These are phyloP conservation scores for Apiotrichum siamense DNA, from an alignment of 1,284 basidiomycete species.

Conservation along the genomic window DNA sequence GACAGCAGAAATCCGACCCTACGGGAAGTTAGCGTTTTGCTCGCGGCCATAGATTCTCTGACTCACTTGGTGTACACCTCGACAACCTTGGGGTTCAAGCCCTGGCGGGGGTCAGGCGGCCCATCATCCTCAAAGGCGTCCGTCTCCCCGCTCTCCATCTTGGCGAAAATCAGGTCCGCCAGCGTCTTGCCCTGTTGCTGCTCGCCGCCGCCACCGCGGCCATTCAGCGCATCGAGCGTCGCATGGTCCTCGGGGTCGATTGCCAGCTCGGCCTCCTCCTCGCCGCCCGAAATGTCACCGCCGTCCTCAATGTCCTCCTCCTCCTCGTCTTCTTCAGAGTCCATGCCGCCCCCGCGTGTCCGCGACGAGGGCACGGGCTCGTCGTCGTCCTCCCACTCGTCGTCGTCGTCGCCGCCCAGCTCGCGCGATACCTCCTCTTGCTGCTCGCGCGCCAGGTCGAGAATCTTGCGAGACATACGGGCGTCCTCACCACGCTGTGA, in stretches of 20 bases:
- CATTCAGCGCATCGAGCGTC: constrained; percentile 68
- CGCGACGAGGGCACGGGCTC: constrained; percentile 38
- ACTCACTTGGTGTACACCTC: constrained; percentile 89
- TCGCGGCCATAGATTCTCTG: background rate
- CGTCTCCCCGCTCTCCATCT: constrained; percentile 64
- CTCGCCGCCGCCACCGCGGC: too few relatives aligned
- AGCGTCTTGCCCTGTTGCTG: constrained; percentile 65
- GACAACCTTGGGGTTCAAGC: constrained; percentile 92
- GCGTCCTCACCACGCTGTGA: constrained; percentile 68
- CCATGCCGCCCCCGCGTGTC: constrained; percentile 9
- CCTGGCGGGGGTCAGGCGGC: constrained; percentile 75
- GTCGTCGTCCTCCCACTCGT: constrained; percentile 44
- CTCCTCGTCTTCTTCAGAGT: constrained; percentile 30
- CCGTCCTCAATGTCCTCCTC: constrained; percentile 43
- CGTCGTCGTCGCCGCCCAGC: constrained; percentile 44
- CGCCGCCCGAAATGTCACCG: constrained; percentile 44
- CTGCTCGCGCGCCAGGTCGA: constrained; percentile 86
- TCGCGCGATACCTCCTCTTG: constrained; percentile 79
- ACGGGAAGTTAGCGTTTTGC: constrained; percentile 1
- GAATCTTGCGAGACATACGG: constrained; percentile 80
- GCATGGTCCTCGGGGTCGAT: constrained; percentile 82
- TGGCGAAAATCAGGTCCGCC: constrained; percentile 92
- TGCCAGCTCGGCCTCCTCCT: constrained; percentile 60
- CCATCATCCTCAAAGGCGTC: constrained; percentile 51
- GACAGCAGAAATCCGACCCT: constrained; percentile 82